Base-by-base conservation (phyloP, 495 filamentous ascomycete genomes). In the Achaetomiella virescens region DNA sequence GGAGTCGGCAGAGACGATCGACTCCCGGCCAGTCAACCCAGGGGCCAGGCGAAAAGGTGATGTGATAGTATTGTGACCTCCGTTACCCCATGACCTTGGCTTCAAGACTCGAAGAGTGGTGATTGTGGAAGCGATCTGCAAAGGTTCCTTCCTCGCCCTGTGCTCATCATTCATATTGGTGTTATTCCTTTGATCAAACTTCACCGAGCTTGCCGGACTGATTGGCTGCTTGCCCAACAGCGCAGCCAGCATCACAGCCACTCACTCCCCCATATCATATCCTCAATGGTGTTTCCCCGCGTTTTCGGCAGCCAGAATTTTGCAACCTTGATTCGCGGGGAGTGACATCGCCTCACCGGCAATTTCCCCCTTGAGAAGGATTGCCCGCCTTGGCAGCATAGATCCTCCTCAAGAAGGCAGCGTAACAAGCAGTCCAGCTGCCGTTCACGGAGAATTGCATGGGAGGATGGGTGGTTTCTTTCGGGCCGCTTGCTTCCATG, bases 291-390 rank as follows among this genome's bases (percentile, higher is more conserved):
- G 9, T 48, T 57, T 53, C 56, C 50, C 56, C 56, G 50, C 56
- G 50, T 48, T 54, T 49, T 44, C 18, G 37, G 14, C 36, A 31
- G 12, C 15, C 42, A 11, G 35, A 18, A 17, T 31, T 22, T 37
- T 42, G 55, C 22, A 20, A n/a, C 14, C 11, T 27, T 41, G 56
- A 58, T 58, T 58, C 38, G 56, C 49, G 49, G 56, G 56, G 56
- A 52, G 44, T 54, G 44, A 49, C 56, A 59, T 59, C 35, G 55
- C 18, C 17, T 21, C 12, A 22, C 18, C 31, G 17, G 10, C 49
- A 54, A 54, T 48, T 54, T 54, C 42, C 50, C 15, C 43, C 43
- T 59, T 53, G 56, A 54, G 56, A 22, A 33, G 17, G 29, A 35
- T 25, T 29, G 35, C 49, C 52, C 56, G 50, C 33, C 56, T 59